phyloP scores from a whole-genome alignment of 345 rosid species.

The Populus euphratica region DNA sequence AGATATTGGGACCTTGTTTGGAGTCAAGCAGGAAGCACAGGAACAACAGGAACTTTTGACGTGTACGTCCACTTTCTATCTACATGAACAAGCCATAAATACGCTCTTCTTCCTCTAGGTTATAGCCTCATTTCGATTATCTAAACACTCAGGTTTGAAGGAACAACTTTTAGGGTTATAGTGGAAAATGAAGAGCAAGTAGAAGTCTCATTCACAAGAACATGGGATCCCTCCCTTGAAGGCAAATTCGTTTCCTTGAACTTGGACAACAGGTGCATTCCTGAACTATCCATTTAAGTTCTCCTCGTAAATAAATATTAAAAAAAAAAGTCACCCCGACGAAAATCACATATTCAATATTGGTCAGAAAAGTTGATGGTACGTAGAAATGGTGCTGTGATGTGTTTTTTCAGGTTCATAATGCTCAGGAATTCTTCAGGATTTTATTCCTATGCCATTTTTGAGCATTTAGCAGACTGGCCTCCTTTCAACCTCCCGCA shows the following conservation, averaged over 20 bases:
- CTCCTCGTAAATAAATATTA: not conserved
- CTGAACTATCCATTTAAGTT: not conserved
- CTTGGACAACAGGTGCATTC: conserved; percentile 22
- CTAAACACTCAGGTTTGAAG: conserved; percentile 16
- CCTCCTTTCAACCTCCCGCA: conserved; percentile 76
- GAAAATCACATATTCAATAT: no score
- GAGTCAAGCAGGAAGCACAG: conserved; percentile 26
- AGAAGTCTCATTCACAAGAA: conserved; percentile 26
- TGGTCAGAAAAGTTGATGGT: no score
- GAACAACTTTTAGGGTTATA: conserved; percentile 18
- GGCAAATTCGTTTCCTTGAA: conserved; percentile 19
- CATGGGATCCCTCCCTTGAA: conserved; percentile 28
- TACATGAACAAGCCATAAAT: not conserved
- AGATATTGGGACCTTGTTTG: conserved; percentile 38
- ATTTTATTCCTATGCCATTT: conserved; percentile 75
- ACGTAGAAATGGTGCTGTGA: not conserved
- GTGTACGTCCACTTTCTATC: not conserved
- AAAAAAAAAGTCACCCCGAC: no score
- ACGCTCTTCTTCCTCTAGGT: not conserved
- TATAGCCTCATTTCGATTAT: not conserved
- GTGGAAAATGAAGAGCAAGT: conserved; percentile 26
- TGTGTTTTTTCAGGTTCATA: conserved; percentile 50
- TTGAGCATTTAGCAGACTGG: conserved; percentile 68
- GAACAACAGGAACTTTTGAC: conserved; percentile 26
- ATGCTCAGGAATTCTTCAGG: conserved; percentile 71